These are phyloP conservation scores for Chlamydomonas eustigma DNA, from an alignment of 139 green algal species.

Conservation along the genomic window DNA sequence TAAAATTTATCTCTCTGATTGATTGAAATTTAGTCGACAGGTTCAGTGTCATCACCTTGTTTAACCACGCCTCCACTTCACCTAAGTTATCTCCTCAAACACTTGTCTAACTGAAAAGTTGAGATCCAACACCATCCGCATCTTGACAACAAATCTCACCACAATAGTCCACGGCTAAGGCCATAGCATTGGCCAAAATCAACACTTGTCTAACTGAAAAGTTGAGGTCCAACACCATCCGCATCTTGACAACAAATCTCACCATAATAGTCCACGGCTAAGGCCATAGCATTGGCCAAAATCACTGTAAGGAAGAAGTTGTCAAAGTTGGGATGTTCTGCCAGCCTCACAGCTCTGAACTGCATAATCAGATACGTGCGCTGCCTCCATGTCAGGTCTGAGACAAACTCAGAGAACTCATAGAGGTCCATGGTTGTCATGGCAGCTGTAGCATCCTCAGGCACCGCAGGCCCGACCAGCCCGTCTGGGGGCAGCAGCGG, in stretches of 20 bases:
- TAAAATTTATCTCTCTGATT: too few relatives aligned
- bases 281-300: constrained; percentile 63
- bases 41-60: too few relatives aligned
- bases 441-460: not conserved
- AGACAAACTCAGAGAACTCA: constrained; percentile 51
- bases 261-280: constrained; percentile 69
- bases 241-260: too few relatives aligned
- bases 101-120: too few relatives aligned
- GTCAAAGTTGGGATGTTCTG: constrained; percentile 27
- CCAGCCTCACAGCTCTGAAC: constrained; percentile 41
- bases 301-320: constrained; percentile 59
- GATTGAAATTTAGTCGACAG: too few relatives aligned
- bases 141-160: too few relatives aligned
- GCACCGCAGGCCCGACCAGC: not conserved
- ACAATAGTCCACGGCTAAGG: constrained; percentile 68
- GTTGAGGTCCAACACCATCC: too few relatives aligned
- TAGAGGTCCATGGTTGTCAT: constrained; percentile 26
- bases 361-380: constrained; percentile 9
- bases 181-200: constrained; percentile 67
- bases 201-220: too few relatives aligned
- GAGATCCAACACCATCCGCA: too few relatives aligned
- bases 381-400: constrained; percentile 21
- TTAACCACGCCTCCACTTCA: too few relatives aligned
- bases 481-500: not conserved
- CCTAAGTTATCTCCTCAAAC: too few relatives aligned